A percentile compares a stretch with the other conserved stretches of the same genome.
phyloP scores from a whole-genome alignment of 768 basidiomycete genomes.

The Macrolepiota dolichaula region DNA sequence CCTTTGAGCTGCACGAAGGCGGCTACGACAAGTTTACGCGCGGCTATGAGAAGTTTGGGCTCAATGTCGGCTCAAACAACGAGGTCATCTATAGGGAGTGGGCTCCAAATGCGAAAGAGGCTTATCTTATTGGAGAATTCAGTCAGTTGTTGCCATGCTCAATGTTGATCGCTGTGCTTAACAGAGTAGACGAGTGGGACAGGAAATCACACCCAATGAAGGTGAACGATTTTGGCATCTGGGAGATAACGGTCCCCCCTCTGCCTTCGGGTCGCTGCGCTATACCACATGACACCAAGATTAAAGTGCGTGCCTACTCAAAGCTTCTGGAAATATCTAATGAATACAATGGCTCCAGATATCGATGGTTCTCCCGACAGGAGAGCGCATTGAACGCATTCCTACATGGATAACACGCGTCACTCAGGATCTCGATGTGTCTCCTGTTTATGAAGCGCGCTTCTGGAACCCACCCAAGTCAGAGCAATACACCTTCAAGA shows the following conservation, averaged over 20 bases:
- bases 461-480: slow-evolving; percentile 93
- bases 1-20: slow-evolving; percentile 75
- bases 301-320: slow-evolving; percentile 60
- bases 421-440: slow-evolving; percentile 87
- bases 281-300: slow-evolving; percentile 92
- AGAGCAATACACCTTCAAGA: slow-evolving; percentile 78
- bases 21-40: slow-evolving; percentile 79
- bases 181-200: slow-evolving; percentile 76
- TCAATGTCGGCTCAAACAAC: slow-evolving; percentile 66
- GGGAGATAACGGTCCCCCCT: slow-evolving; percentile 80
- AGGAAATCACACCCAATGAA: slow-evolving; percentile 83
- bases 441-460: slow-evolving; percentile 92
- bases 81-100: slow-evolving; percentile 88
- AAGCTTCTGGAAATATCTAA: not conserved
- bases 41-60: slow-evolving; percentile 77
- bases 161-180: not conserved
- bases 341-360: slow-evolving; percentile 52
- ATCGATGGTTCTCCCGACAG: slow-evolving; percentile 81
- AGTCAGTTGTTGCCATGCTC: slow-evolving; percentile 53
- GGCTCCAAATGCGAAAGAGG: slow-evolving; percentile 88
- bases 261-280: slow-evolving; percentile 64
- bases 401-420: slow-evolving; percentile 95
- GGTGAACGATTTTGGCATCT: slow-evolving; percentile 82
- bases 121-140: slow-evolving; percentile 91
- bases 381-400: slow-evolving; percentile 83